Percentiles rank a stretch among this genome's conserved stretches.
These are phyloP conservation scores for Leonotis leonurus DNA, from an alignment of 257 asterid genomes.

Conservation along the genomic window DNA sequence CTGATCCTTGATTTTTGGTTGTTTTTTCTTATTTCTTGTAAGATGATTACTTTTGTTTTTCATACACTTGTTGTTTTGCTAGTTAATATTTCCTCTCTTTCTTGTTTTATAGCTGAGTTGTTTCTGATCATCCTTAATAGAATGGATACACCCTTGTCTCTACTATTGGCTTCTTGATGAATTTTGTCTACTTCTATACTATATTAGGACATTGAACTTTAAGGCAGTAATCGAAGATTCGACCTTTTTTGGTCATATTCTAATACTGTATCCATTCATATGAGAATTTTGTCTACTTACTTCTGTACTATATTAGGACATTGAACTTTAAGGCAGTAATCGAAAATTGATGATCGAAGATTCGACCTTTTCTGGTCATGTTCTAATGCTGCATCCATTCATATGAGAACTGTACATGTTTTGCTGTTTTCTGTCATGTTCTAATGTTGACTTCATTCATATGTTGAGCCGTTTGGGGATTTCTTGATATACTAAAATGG, in stretches of 20 bases:
- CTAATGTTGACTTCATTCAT: too few species aligned
- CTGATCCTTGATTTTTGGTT: conserved; percentile 5
- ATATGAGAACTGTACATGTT: background rate
- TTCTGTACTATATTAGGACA: background rate
- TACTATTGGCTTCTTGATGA: background rate
- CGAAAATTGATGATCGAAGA: background rate
- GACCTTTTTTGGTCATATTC: background rate
- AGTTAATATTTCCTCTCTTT: background rate
- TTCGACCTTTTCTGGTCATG: background rate
- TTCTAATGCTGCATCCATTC: background rate
- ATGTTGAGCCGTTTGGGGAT: too few species aligned
- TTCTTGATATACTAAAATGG: background rate
- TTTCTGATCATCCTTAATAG: conserved; percentile 11
- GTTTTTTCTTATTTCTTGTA: background rate
- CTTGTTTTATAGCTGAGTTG: conserved; percentile 5
- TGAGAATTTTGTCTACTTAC: too few species aligned
- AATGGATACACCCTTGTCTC: conserved; percentile 21
- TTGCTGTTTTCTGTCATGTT: background rate
- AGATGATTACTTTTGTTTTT: background rate
- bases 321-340: background rate
- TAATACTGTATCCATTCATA: background rate
- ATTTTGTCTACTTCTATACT: background rate
- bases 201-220: background rate
- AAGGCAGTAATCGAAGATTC: too few species aligned
- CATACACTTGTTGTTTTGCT: conserved; percentile 7